Percentiles rank a stretch among this genome's conserved stretches.
These are phyloP conservation scores for Lasiosphaeria hispida DNA, from an alignment of 495 filamentous ascomycete species.

Conservation along the genomic window DNA sequence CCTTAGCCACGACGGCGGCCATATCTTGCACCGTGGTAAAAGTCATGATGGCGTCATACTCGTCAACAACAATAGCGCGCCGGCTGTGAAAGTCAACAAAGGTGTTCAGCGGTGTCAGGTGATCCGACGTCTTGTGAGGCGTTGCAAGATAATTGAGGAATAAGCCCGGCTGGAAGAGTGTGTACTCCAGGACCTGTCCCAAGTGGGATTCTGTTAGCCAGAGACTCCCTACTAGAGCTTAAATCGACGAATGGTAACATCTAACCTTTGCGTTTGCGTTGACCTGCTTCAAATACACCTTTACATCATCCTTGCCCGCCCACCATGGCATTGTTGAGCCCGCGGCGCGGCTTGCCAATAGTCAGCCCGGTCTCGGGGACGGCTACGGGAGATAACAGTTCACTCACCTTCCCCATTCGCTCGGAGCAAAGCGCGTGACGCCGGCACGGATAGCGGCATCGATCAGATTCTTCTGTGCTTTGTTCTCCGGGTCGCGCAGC, in stretches of 20 bases:
- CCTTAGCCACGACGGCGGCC: conserved; percentile 43
- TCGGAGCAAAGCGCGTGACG: conserved; percentile 56
- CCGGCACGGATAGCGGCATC: conserved; percentile 53
- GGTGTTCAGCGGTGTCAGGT: conserved; percentile 42
- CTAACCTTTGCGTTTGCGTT: conserved; percentile 47
- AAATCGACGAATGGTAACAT: no score
- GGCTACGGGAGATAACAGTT: not conserved
- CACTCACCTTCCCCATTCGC: conserved; percentile 36
- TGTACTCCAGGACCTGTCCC: conserved; percentile 36
- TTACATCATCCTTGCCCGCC: conserved; percentile 44
- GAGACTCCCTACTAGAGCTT: no score
- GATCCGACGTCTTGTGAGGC: conserved; percentile 48
- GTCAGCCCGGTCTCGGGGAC: conserved; percentile 8
- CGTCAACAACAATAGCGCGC: conserved; percentile 51
- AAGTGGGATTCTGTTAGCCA: no score
- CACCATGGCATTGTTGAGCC: conserved; percentile 43
- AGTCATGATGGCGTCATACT: conserved; percentile 44
- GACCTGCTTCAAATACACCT: conserved; percentile 49
- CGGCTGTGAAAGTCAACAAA: conserved; percentile 47
- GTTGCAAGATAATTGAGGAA: conserved; percentile 54
- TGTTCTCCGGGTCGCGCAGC: conserved; percentile 35
- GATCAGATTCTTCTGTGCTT: conserved; percentile 47
- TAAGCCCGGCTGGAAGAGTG: conserved; percentile 55
- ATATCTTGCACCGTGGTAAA: conserved; percentile 50
- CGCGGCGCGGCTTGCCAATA: conserved; percentile 11